Base-by-base conservation (phyloP, 352 stramenopile species). In the Pythium vanterpoolii region DNA sequence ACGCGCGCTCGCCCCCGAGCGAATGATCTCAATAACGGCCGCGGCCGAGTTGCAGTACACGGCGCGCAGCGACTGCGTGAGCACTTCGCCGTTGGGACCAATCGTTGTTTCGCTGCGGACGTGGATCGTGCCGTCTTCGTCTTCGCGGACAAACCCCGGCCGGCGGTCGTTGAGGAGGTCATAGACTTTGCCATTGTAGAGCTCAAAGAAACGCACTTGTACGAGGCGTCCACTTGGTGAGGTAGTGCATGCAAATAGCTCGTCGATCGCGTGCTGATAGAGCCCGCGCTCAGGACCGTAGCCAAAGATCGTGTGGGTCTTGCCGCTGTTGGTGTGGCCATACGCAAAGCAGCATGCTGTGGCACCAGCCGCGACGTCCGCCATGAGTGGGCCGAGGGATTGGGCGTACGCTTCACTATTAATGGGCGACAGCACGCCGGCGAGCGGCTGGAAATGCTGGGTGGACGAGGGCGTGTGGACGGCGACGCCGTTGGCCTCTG, bases 301-400 rank as follows among this genome's bases (percentile, higher is more conserved):
- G 23, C 76, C 76, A 45, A 86, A 80, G 58, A 86, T 83, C 43
- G 76, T 83, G 61, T 86, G 76, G 18, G 76, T 86, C 70, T 86
- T 86, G 47, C 76, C 76, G 51, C 69, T 82, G 48, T 79, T 79
- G 8, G 76, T 86, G 52, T 86, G 72, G 4, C 74, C 76, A 56
- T 84, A 86, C 4, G 76, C 74, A 46, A 86, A 86, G 66, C 74
- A 83, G 51, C 76, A 86, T 5, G 64, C 71, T 18, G 69, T 86
- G 14, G 48, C 40, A 4, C 76, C 76, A 5, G 28, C 59, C n/a
- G 74, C 30, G 13, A 74, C 64, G 13, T 27, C 46, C 0, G 46
- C 5, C 0, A 83, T 24, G 26, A 86, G 56, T 4, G 76, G 70
- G 18, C 26, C 42, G 14, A 84, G 51, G 2, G 72, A 61, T 31